phyloP scores from a whole-genome alignment of 495 filamentous ascomycete genomes.

The Penicillium soppii region DNA sequence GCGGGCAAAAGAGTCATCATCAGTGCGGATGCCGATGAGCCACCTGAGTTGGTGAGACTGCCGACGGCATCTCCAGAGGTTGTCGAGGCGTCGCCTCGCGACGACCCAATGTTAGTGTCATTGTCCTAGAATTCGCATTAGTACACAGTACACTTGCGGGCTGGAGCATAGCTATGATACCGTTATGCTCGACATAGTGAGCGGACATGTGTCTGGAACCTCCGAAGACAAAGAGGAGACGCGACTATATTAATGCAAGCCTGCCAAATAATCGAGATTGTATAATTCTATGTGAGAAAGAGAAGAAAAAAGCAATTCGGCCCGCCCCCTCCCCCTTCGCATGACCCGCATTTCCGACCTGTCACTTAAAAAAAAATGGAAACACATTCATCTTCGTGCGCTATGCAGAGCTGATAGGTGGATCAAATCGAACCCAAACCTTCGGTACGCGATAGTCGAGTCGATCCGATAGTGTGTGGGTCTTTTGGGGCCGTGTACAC shows the following conservation, averaged over 20 bases:
- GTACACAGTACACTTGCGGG: not conserved
- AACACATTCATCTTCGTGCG: conserved; percentile 14
- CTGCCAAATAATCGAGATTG: no score
- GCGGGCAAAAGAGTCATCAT: conserved; percentile 73
- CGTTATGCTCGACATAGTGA: conserved; percentile 13
- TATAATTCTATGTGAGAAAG: conserved; percentile 6
- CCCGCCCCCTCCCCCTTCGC: conserved; percentile 11
- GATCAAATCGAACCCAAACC: conserved; percentile 14
- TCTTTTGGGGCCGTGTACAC: conserved; percentile 1
- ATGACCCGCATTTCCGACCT: conserved; percentile 27
- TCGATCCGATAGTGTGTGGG: conserved; percentile 22
- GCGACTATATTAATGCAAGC: not conserved
- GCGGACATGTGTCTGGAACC: conserved; percentile 2
- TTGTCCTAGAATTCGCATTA: conserved; percentile 25
- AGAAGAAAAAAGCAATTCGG: conserved; percentile 15
- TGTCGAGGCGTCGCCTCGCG: conserved; percentile 41
- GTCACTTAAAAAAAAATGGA: conserved; percentile 24
- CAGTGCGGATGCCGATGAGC: conserved; percentile 53
- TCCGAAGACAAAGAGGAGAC: not conserved
- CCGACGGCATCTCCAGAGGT: conserved; percentile 34
- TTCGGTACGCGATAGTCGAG: conserved; percentile 19
- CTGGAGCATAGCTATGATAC: not conserved
- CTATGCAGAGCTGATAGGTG: conserved; percentile 17
- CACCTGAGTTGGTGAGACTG: conserved; percentile 27
- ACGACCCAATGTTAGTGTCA: conserved; percentile 45